These are phyloP conservation scores for Coccomyxa subellipsoidea DNA, from an alignment of 163 green algal genomes.

Conservation along the genomic window DNA sequence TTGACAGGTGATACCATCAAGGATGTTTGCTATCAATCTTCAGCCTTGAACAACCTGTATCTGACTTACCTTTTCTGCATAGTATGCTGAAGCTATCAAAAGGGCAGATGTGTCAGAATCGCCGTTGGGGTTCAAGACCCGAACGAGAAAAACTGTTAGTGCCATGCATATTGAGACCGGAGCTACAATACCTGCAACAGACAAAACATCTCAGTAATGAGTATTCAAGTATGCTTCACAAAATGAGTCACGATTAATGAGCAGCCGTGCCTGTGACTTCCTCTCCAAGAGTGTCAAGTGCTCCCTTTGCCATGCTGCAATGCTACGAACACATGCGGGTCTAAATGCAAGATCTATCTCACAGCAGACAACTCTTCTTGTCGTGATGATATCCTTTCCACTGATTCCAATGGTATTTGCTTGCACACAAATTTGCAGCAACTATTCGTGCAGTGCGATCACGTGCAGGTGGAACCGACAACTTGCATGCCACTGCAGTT, in stretches of 20 bases:
- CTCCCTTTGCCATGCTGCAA: not conserved
- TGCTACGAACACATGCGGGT: not conserved
- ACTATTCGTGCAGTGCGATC: too few relatives aligned
- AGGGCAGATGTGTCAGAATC: conserved; percentile 42
- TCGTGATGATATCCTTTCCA: too few relatives aligned
- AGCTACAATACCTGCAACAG: conserved; percentile 55
- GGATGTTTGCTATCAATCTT: not conserved
- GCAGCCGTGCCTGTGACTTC: conserved; percentile 61
- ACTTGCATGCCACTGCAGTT: too few relatives aligned
- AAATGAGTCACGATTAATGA: not conserved
- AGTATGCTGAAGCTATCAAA: conserved; percentile 71
- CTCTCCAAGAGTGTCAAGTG: conserved; percentile 74
- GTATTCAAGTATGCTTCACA: not conserved
- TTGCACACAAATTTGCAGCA: too few relatives aligned
- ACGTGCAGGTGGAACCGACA: too few relatives aligned
- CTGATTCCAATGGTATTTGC: too few relatives aligned
- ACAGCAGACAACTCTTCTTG: too few relatives aligned
- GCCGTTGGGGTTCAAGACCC: conserved; percentile 77
- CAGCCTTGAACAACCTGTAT: not conserved
- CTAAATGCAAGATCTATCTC: too few relatives aligned
- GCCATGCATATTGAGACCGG: conserved; percentile 95
- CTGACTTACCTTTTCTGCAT: conserved; percentile 60
- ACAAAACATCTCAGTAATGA: not conserved
- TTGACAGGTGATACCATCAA: too few relatives aligned
- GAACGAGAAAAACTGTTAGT: conserved; percentile 83